A percentile compares a stretch with the other conserved stretches of the same genome.
phyloP scores from a whole-genome alignment of 257 asterid species.

The Coffea eugenioides region DNA sequence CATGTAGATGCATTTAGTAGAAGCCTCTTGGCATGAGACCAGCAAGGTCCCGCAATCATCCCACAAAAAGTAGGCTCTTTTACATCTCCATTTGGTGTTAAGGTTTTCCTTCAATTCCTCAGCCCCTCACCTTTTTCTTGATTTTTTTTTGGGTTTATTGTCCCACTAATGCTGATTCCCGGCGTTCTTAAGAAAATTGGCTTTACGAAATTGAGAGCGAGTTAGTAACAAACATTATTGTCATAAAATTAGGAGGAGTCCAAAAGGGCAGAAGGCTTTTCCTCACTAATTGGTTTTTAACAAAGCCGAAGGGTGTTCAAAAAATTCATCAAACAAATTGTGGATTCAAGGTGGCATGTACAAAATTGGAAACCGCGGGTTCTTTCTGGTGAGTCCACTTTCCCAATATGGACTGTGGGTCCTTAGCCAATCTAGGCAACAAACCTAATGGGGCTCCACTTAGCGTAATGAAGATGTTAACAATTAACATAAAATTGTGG shows the following conservation, averaged over 20 bases:
- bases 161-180: no score
- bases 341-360: not conserved
- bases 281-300: not conserved
- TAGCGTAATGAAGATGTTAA: not conserved
- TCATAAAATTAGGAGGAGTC: not conserved
- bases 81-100: no score
- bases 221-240: not conserved
- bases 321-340: not conserved
- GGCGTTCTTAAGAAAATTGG: no score
- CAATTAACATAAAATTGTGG: not conserved
- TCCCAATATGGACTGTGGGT: slow-evolving; percentile 7
- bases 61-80: no score
- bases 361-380: not conserved
- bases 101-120: no score
- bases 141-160: no score
- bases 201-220: not conserved
- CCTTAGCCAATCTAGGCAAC: not conserved
- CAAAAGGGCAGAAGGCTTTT: not conserved
- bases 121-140: no score
- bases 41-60: no score
- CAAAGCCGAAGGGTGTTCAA: not conserved
- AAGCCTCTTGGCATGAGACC: no score
- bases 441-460: not conserved
- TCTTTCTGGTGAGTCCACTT: not conserved
- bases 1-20: no score